These are phyloP conservation scores for Coleophoma eucalyptorum DNA, from an alignment of 2,329 filamentous ascomycete genomes.

Conservation along the genomic window DNA sequence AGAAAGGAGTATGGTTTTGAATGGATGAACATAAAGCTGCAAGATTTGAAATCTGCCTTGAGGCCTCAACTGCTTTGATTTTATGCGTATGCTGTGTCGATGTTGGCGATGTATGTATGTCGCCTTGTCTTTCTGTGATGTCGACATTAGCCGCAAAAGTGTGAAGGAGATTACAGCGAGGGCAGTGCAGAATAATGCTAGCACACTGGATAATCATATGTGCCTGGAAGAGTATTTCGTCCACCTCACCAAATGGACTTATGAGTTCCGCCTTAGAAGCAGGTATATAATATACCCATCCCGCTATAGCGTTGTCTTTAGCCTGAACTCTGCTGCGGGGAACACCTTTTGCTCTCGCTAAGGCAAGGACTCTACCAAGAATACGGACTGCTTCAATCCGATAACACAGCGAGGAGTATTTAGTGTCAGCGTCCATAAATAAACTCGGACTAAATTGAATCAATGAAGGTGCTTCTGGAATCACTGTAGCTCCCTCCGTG, in stretches of 20 bases:
- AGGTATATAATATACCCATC: conserved; percentile 32
- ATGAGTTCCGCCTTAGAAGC: conserved; percentile 32
- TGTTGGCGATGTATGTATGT: conserved; percentile 1
- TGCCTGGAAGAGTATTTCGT: conserved; percentile 32
- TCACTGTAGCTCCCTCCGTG: conserved; percentile 44
- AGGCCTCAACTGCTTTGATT: conserved; percentile 52
- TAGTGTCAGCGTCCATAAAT: conserved; percentile 48
- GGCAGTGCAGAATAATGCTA: conserved; percentile 1
- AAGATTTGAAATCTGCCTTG: conserved; percentile 51
- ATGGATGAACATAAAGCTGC: conserved; percentile 37
- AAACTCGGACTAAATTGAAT: conserved; percentile 58
- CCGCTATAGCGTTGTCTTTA: conserved; percentile 17
- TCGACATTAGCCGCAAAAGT: background rate
- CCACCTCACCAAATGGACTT: conserved; percentile 27
- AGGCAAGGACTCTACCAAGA: conserved; percentile 37
- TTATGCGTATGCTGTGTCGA: conserved; percentile 33
- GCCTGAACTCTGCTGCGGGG: conserved; percentile 35
- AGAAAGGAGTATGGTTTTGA: conserved; percentile 47
- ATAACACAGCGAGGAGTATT: conserved; percentile 64
- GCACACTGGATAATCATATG: conserved; percentile 27
- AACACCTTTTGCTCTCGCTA: conserved; percentile 19
- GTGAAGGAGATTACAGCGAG: background rate
- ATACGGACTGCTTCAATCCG: conserved; percentile 62
- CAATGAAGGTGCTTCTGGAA: conserved; percentile 23
- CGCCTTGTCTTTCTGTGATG: conserved; percentile 1